Evolutionary conservation across 2,329 filamentous ascomycete species (phyloP).

Genomic region (Nannizziopsis arthrosporioides): DNA sequence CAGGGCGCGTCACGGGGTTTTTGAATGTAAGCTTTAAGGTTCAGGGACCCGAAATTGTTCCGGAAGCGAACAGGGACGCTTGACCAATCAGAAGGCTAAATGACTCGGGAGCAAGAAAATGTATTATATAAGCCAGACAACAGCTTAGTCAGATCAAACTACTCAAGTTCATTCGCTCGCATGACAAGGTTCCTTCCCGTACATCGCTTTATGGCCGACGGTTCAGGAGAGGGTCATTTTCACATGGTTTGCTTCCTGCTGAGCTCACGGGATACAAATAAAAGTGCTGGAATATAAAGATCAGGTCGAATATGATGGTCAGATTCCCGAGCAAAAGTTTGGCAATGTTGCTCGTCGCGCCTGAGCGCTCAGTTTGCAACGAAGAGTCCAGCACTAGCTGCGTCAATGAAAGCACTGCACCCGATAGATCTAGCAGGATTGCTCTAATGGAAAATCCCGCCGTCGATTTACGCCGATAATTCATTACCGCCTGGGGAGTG

Average conservation of each 20-base stretch:
- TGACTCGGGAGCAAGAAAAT: too few species aligned
- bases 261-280: background rate
- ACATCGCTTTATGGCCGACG: too few species aligned
- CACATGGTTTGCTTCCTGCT: background rate
- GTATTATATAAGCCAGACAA: too few species aligned
- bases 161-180: too few species aligned
- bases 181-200: too few species aligned
- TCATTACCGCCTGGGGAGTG: constrained; percentile 64
- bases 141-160: too few species aligned
- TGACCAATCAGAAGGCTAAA: too few species aligned
- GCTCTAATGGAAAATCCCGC: background rate
- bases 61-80: too few species aligned
- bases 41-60: too few species aligned
- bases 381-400: constrained; percentile 5
- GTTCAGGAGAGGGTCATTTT: too few species aligned
- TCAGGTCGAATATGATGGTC: background rate
- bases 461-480: constrained; percentile 63
- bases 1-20: too few species aligned
- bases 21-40: too few species aligned
- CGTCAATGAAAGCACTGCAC: background rate
- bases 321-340: constrained; percentile 2
- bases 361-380: background rate
- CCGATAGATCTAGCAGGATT: background rate
- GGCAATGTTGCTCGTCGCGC: background rate
- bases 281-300: constrained; percentile 4